Conservation (phyloP, 305 asterid genomes). For the Plantago lanceolata region DNA sequence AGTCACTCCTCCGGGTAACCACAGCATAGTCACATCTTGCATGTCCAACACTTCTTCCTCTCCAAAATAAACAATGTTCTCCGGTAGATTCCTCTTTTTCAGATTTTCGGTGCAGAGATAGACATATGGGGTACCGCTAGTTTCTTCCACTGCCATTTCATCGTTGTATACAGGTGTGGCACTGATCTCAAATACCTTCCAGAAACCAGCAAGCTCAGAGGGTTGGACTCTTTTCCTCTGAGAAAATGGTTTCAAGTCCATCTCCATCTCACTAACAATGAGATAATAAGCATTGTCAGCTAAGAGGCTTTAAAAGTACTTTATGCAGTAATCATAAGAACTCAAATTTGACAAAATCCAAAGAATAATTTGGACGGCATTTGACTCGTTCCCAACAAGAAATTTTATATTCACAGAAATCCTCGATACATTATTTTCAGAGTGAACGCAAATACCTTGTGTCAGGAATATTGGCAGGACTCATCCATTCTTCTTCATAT, state of each 20-base stretch:
- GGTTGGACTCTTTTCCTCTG: constrained; percentile 90
- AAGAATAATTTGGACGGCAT: too few relatives aligned
- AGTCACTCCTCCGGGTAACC: constrained; percentile 96
- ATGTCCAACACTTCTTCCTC: constrained; percentile 88
- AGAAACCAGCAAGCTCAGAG: constrained; percentile 73
- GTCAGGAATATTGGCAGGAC: constrained; percentile 74
- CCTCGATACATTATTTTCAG: constrained; percentile 10
- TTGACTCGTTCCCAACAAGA: too few relatives aligned
- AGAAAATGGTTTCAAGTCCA: constrained; percentile 78
- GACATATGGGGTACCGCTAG: constrained; percentile 41
- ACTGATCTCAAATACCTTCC: constrained; percentile 95
- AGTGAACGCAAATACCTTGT: constrained; percentile 45
- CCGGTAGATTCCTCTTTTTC: constrained; percentile 80
- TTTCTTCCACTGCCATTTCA: constrained; percentile 41
- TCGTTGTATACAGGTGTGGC: constrained; percentile 74
- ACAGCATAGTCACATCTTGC: constrained; percentile 74
- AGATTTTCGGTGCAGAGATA: constrained; percentile 82
- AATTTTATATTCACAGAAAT: constrained; percentile 2
- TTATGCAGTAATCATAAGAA: too few relatives aligned
- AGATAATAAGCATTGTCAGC: background rate
- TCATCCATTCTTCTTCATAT: constrained; percentile 93
- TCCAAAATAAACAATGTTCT: constrained; percentile 55
- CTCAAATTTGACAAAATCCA: too few relatives aligned
- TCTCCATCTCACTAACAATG: constrained; percentile 52
- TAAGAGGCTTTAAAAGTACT: too few relatives aligned